phyloP scores from a whole-genome alignment of 2,329 filamentous ascomycete genomes.

The Neoscytalidium dimidiatum region DNA sequence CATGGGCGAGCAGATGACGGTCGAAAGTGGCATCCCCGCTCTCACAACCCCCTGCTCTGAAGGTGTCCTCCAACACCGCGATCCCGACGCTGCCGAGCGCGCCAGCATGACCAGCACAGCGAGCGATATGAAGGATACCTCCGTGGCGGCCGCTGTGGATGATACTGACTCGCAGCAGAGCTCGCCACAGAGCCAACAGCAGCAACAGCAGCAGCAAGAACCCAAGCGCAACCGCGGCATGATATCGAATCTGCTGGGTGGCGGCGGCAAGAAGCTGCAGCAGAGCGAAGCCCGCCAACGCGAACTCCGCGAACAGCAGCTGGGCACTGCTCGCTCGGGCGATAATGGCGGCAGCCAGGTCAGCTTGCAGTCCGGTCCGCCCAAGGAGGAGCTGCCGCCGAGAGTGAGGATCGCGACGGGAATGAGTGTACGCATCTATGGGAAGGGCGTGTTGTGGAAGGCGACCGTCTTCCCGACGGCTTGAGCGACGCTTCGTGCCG shows the following conservation, averaged over 20 bases:
- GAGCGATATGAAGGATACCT: background rate
- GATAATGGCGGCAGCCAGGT: slow-evolving; percentile 18
- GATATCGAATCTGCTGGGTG: slow-evolving; percentile 45
- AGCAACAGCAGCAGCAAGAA: slow-evolving; percentile 15
- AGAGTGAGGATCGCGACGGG: slow-evolving; percentile 51
- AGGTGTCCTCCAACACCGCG: slow-evolving; percentile 8
- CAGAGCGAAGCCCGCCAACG: background rate
- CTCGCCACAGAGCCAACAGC: slow-evolving; percentile 21
- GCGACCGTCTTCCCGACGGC: slow-evolving; percentile 43
- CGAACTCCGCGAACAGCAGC: slow-evolving; percentile 16
- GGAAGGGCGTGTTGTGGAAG: slow-evolving; percentile 52
- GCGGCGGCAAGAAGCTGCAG: slow-evolving; percentile 17
- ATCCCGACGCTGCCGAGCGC: background rate
- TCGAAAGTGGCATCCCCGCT: slow-evolving; percentile 62
- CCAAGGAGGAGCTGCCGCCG: slow-evolving; percentile 44
- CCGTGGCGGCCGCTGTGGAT: background rate
- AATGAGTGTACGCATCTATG: slow-evolving; percentile 50
- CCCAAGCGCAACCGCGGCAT: slow-evolving; percentile 34
- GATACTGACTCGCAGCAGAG: slow-evolving; percentile 14
- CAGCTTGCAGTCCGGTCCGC: slow-evolving; percentile 16
- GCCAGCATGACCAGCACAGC: slow-evolving; percentile 3
- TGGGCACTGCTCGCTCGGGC: background rate
- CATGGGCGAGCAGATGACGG: slow-evolving; percentile 76
- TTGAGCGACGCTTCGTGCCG: background rate
- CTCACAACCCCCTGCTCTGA: slow-evolving; percentile 45